phyloP scores from a whole-genome alignment of 345 rosid species.

The Adansonia digitata region DNA sequence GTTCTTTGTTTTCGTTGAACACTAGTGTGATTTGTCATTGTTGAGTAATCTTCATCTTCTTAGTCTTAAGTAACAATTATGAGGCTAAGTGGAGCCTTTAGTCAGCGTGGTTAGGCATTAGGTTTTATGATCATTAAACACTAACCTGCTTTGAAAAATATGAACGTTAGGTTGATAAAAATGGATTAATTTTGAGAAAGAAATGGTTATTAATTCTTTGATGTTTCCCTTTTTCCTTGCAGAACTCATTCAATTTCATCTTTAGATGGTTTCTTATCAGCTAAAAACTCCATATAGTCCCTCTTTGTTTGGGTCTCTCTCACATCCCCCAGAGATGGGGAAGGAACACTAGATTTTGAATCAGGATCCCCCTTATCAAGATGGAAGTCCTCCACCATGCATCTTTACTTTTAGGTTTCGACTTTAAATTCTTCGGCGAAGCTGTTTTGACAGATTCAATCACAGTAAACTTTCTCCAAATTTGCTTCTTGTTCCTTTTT shows the following conservation, averaged over 20 bases:
- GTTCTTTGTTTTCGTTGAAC: not conserved
- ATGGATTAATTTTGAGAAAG: not conserved
- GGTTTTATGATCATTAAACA: not conserved
- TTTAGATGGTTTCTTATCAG: too few relatives aligned
- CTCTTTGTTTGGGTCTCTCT: constrained; percentile 34
- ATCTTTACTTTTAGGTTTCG: constrained; percentile 9
- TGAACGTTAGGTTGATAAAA: not conserved
- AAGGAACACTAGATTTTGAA: not conserved
- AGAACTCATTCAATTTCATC: constrained; percentile 19
- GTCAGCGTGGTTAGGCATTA: not conserved
- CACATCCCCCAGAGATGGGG: not conserved
- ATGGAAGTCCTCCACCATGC: constrained; percentile 5
- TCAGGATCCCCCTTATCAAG: not conserved
- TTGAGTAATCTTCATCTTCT: not conserved
- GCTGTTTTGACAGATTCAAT: not conserved
- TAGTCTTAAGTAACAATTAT: not conserved
- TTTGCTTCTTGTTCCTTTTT: too few relatives aligned
- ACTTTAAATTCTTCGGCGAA: not conserved
- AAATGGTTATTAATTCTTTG: not conserved
- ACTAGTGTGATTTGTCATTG: not conserved
- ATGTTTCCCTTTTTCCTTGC: constrained; percentile 36
- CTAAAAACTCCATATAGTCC: too few relatives aligned
- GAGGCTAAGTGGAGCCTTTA: not conserved
- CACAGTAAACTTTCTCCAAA: not conserved
- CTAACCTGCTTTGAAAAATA: not conserved